Base-by-base conservation (phyloP, 345 rosid species). In the Brassica napus region DNA sequence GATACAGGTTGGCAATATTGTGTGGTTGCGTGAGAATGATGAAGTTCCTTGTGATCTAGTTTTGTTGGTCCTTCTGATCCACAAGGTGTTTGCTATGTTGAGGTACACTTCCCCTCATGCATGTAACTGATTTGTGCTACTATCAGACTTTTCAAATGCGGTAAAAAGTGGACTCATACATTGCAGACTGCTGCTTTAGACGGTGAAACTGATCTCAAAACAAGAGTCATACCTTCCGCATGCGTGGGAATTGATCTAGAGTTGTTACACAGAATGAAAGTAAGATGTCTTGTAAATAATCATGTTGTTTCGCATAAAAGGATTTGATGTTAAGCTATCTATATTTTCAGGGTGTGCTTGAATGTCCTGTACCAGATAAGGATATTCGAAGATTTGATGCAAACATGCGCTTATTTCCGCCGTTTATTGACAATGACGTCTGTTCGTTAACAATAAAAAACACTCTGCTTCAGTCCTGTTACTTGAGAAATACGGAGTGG, bases 21-120 rank as follows among this genome's bases (percentile, higher is more conserved):
- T 95, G 52, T 95, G 99, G 99, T 90, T 95, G 87, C 97, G 97
- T 44, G 98, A 95, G 87, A 95, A 95, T 87, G 98, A 95, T 84
- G 97, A 94, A 87, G 99, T 91, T 71, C 99, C 99, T 54, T 93
- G 99, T 77, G 99, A 95, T 90, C 90, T 95, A 81, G 98, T 91
- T 84, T 79, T 95, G 88, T 95, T 63, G 98, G 99, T 77, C 86
- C 97, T 32, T 94, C 98, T 39, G 98, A 94, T 73, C 87, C 91
- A 70, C 98, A 93, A 82, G 99, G 99, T 55, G 35, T 93, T 74
- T 95, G 97, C 83, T 93, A 93, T 82, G 81, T 93, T 49, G 98
- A 95, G 98, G 99, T 93, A 82, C 74, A 55, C 24, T 61, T 55
- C 57, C 44, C 10, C 1, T 44, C 73, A 0, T 69, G 65, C 75